phyloP scores from a whole-genome alignment of 805 yeast genomes.

The Komagataella pseudopastoris region DNA sequence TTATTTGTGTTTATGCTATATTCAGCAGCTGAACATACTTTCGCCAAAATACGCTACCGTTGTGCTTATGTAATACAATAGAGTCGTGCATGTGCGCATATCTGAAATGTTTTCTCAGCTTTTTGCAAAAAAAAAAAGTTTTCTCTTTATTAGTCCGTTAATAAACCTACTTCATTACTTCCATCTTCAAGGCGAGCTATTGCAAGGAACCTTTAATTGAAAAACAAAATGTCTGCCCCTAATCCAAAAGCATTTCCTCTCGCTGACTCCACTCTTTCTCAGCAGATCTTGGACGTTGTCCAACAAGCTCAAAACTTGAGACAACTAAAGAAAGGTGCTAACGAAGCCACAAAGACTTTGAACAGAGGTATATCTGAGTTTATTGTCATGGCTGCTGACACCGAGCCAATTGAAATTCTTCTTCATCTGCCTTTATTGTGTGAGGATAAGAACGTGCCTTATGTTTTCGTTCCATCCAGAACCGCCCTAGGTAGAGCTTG shows the following conservation, averaged over 20 bases:
- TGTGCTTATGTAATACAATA: background rate
- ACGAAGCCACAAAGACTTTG: constrained; percentile 97
- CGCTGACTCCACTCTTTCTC: constrained; percentile 90
- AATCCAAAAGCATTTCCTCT: constrained; percentile 99
- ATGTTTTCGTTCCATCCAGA: constrained; percentile 97
- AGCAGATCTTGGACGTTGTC: constrained; percentile 93
- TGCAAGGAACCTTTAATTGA: constrained; percentile 37
- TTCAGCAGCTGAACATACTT: no score
- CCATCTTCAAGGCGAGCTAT: constrained; percentile 24
- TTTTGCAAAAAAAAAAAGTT: background rate
- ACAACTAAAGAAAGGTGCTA: constrained; percentile 99
- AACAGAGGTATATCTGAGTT: constrained; percentile 99
- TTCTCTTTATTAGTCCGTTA: background rate
- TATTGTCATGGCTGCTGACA: constrained; percentile 99
- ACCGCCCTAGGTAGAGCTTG: constrained; percentile 99
- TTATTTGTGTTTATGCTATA: no score
- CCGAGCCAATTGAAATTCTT: constrained; percentile 97
- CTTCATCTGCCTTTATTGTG: constrained; percentile 94
- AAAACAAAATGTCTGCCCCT: constrained; percentile 57
- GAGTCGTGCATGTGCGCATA: background rate
- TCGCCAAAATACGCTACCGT: background rate
- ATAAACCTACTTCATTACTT: background rate
- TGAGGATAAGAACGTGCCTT: constrained; percentile 99
- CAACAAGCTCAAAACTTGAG: constrained; percentile 97
- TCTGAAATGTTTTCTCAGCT: background rate